phyloP scores from a whole-genome alignment of 345 rosid species.

The Lumnitzera racemosa region DNA sequence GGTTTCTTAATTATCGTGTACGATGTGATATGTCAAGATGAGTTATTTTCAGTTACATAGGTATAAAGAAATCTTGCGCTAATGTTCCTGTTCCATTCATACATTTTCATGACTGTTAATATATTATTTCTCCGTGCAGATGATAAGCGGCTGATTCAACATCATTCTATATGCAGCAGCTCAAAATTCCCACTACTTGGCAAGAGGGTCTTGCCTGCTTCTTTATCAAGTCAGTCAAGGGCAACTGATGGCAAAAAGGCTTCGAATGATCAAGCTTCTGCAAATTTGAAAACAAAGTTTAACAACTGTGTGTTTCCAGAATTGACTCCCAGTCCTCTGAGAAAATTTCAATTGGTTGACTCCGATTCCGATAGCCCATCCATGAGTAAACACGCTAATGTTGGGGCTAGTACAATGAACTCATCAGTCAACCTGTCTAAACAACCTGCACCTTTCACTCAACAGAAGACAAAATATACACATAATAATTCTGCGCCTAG shows the following conservation, averaged over 20 bases:
- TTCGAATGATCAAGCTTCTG: constrained; percentile 31
- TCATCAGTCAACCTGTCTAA: constrained; percentile 12
- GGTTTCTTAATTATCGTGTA: no score
- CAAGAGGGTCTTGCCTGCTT: constrained; percentile 26
- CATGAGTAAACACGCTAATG: constrained; percentile 12
- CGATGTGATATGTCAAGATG: no score
- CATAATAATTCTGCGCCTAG: constrained; percentile 11
- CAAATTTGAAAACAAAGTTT: constrained; percentile 25
- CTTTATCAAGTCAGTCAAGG: constrained; percentile 27
- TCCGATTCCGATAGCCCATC: constrained; percentile 67
- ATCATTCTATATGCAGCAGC: constrained; percentile 50
- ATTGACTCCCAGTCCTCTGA: constrained; percentile 61
- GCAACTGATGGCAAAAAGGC: constrained; percentile 24
- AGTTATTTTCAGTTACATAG: no score
- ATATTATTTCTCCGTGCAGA: constrained; percentile 25
- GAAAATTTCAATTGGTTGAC: constrained; percentile 77
- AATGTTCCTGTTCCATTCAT: no score
- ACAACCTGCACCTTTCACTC: constrained; percentile 8
- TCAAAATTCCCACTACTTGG: constrained; percentile 54
- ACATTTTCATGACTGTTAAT: background rate
- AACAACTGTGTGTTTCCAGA: constrained; percentile 36
- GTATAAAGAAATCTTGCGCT: no score
- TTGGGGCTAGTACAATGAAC: constrained; percentile 22
- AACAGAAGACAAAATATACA: constrained; percentile 23
- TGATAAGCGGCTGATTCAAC: constrained; percentile 25